Conservation (phyloP, 2,329 filamentous ascomycete species). For the Neobulgaria alba region DNA sequence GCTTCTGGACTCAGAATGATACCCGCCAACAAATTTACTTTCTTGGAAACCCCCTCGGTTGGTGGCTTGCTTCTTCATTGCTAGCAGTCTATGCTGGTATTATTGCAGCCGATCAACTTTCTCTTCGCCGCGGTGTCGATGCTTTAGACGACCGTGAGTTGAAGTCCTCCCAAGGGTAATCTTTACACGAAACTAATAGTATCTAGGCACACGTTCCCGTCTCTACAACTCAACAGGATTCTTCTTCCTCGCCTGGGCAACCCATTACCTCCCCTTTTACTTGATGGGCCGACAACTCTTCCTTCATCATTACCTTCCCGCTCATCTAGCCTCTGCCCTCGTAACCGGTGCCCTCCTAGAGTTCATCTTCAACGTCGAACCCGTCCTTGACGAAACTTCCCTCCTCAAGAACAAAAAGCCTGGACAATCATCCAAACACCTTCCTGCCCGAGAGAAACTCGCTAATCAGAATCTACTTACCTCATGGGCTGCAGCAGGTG, state of each 20-base stretch:
- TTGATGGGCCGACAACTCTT: constrained; percentile 98
- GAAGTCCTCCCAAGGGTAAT: neutral
- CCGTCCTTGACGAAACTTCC: constrained; percentile 47
- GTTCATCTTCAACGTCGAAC: constrained; percentile 91
- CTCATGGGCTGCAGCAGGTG: constrained; percentile 69
- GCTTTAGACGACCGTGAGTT: constrained; percentile 85
- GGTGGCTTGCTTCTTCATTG: constrained; percentile 92
- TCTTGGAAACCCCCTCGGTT: constrained; percentile 90
- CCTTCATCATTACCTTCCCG: constrained; percentile 93
- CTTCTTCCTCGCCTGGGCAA: constrained; percentile 97
- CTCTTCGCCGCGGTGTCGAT: constrained; percentile 84
- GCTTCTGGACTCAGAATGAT: constrained; percentile 97
- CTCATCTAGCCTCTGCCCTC: constrained; percentile 82
- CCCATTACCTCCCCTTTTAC: constrained; percentile 95
- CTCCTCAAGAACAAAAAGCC: constrained; percentile 39
- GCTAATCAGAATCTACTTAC: constrained; percentile 67
- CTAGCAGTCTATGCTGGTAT: constrained; percentile 91
- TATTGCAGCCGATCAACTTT: constrained; percentile 85
- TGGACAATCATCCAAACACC: constrained; percentile 40
- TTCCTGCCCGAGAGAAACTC: constrained; percentile 75
- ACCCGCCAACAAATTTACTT: constrained; percentile 98
- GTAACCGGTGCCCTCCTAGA: constrained; percentile 88
- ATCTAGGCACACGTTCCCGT: constrained; percentile 73
- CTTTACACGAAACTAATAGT: constrained; percentile 24
- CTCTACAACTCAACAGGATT: constrained; percentile 98